These are phyloP conservation scores for Lithohypha guttulata DNA, from an alignment of 2,329 filamentous ascomycete genomes.

Conservation along the genomic window DNA sequence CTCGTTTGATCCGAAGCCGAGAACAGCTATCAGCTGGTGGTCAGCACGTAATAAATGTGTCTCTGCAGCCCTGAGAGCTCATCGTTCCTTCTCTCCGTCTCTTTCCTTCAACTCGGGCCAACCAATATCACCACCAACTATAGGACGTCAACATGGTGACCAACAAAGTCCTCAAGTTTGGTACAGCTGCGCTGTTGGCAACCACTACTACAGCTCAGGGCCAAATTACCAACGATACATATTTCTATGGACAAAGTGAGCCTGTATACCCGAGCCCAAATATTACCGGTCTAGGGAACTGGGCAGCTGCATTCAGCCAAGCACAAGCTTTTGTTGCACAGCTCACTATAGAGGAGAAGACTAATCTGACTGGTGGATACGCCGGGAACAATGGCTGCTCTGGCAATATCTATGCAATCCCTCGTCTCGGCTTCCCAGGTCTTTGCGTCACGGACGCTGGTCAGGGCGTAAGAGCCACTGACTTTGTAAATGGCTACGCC, in stretches of 20 bases:
- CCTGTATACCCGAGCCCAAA: conserved; percentile 18
- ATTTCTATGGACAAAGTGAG: conserved; percentile 20
- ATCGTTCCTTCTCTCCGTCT: too few species aligned
- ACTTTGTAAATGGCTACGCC: conserved; percentile 22
- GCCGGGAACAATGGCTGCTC: conserved; percentile 22
- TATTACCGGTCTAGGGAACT: conserved; percentile 24
- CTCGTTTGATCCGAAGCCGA: too few species aligned
- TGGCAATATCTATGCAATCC: conserved; percentile 26
- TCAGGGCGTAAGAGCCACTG: conserved; percentile 15
- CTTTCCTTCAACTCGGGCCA: too few species aligned
- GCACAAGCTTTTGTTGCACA: conserved; percentile 31
- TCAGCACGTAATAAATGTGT: too few species aligned
- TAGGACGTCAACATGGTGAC: too few species aligned
- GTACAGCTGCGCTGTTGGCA: neutral
- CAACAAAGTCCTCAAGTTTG: neutral
- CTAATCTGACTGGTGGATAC: conserved; percentile 29
- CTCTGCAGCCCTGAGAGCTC: too few species aligned
- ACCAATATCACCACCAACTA: too few species aligned
- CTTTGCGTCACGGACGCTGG: conserved; percentile 27
- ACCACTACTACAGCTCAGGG: conserved; percentile 10
- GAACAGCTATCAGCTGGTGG: too few species aligned
- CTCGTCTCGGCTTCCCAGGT: conserved; percentile 26
- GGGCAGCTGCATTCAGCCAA: conserved; percentile 28
- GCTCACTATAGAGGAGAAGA: conserved; percentile 34
- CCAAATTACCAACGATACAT: conserved; percentile 21